Evolutionary conservation across 2,329 filamentous ascomycete species (phyloP), one percentile per base, ranked within the genome.

Genomic region (Pseudogymnoascus sp.): DNA sequence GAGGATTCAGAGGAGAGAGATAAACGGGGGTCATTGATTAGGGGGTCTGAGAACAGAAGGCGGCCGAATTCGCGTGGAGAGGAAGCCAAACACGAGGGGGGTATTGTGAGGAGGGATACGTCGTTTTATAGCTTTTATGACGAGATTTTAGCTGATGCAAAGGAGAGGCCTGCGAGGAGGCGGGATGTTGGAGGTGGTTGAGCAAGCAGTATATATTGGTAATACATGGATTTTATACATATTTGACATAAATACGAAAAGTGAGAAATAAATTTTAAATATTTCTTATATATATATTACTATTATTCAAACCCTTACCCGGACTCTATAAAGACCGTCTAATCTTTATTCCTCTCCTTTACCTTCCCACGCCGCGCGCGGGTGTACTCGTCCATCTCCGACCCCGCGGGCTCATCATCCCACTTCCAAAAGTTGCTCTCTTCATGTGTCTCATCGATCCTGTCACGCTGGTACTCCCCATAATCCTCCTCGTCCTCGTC

Each of bases 401-500:
- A n/a, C 12, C 26, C 62, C 14, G 39, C 54, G 4, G 26, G 6
- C 10, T 63, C 65, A 57, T 57, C 51, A 7, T 34, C n/a, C 70
- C 70, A 71, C 21, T 67, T 67, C 69, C 69, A 72, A 62, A 69
- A 69, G 18, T 67, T 60, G 36, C 65, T 16, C 42, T 66, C 67
- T 21, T 63, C 47, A 36, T 66, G 66, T 8, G 68, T 67, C 7
- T 67, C 64, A n/a, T 72, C 71, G 10, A 66, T 67, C 21, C 66
- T 68, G 68, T 72, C 68, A 11, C 65, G 68, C 66, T 78, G 76
- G 66, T 75, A 79, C 21, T 77, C 75, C 2, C 77, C 77, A 64
- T 77, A 78, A 29, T 77, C 73, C 65, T 79, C 76, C 47, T 78
- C 77, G 54, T 78, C 75, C 16, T 79, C 75, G 6, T 73, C 73